Evolutionary conservation across 495 filamentous ascomycete species (phyloP).

Genomic region (Penicillium pancosmium): DNA sequence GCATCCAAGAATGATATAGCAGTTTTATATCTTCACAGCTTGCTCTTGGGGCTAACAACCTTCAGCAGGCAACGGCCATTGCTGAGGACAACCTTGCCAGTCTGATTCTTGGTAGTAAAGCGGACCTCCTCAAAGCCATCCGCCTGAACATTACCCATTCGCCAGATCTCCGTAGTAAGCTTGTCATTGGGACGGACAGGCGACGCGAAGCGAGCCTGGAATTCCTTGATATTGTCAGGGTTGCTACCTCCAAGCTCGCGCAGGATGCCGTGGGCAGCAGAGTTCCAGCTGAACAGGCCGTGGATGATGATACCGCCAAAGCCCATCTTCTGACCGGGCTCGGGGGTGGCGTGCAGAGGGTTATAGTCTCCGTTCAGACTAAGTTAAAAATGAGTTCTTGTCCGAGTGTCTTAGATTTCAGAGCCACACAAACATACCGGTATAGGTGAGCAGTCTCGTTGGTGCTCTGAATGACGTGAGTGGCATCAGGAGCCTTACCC

Average conservation of each 20-base stretch:
- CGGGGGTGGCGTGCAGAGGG: slow-evolving; percentile 82
- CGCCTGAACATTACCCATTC: slow-evolving; percentile 50
- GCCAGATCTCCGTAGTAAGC: slow-evolving; percentile 53
- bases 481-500: slow-evolving; percentile 71
- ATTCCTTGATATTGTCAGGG: slow-evolving; percentile 77
- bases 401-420: neutral
- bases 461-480: slow-evolving; percentile 68
- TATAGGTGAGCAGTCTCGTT: slow-evolving; percentile 74
- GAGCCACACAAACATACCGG: slow-evolving; percentile 41
- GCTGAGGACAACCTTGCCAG: slow-evolving; percentile 76
- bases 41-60: slow-evolving; percentile 60
- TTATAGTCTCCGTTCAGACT: slow-evolving; percentile 90
- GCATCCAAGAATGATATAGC: neutral
- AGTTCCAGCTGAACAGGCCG: slow-evolving; percentile 84
- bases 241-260: slow-evolving; percentile 73
- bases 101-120: slow-evolving; percentile 69
- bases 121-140: slow-evolving; percentile 80
- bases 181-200: slow-evolving; percentile 74
- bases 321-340: slow-evolving; percentile 84
- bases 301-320: slow-evolving; percentile 90
- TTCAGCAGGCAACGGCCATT: slow-evolving; percentile 83
- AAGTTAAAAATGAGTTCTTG: neutral
- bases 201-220: slow-evolving; percentile 83
- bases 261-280: slow-evolving; percentile 73
- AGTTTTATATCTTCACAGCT: slow-evolving; percentile 51